These are phyloP conservation scores for Priceomyces fermenticarens DNA, from an alignment of 805 yeast species.

Conservation along the genomic window DNA sequence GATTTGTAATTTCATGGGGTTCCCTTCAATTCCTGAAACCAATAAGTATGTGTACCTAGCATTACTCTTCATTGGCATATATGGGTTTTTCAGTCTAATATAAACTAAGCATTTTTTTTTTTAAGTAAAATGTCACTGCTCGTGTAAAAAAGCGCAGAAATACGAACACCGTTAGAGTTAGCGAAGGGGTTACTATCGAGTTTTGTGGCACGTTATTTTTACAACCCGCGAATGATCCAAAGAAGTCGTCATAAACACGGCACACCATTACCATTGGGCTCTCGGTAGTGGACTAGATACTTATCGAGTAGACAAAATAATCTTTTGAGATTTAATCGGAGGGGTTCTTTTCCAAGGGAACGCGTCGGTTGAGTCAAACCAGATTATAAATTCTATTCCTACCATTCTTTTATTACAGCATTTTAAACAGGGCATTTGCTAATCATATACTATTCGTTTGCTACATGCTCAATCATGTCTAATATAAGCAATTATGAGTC, in stretches of 20 bases:
- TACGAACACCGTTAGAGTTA: too few species aligned
- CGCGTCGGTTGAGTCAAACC: neutral
- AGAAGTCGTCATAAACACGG: too few species aligned
- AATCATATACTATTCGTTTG: too few species aligned
- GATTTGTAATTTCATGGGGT: slow-evolving; percentile 68
- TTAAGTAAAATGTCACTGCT: neutral
- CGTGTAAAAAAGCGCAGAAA: too few species aligned
- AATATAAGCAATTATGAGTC: slow-evolving; percentile 24
- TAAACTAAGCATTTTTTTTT: neutral
- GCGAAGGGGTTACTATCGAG: too few species aligned
- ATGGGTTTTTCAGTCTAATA: slow-evolving; percentile 25
- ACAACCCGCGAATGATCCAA: too few species aligned
- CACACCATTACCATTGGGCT: too few species aligned
- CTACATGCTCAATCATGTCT: too few species aligned
- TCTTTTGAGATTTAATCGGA: neutral
- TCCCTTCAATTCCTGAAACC: slow-evolving; percentile 43
- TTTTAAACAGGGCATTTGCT: too few species aligned
- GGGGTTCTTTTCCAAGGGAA: neutral
- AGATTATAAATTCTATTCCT: neutral
- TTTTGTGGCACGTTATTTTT: too few species aligned
- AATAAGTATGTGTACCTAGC: slow-evolving; percentile 31
- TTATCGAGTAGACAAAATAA: neutral
- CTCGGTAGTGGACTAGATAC: too few species aligned
- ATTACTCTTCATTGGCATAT: slow-evolving; percentile 43
- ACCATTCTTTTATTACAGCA: neutral